Evolutionary conservation across 805 yeast genomes (phyloP).

Genomic region (Nakazawaea holstii): DNA sequence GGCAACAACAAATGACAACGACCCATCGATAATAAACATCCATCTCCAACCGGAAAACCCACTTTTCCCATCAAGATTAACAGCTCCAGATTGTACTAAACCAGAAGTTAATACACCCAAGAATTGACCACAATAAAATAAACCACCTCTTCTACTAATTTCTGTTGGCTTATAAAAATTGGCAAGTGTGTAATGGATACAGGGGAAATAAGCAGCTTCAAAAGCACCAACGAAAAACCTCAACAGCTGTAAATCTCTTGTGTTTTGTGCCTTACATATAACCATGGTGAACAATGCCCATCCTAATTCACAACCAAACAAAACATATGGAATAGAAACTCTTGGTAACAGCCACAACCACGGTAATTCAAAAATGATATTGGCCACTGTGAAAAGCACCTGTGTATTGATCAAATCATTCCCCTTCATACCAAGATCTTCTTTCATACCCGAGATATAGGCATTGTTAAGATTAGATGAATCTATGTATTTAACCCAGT

Average conservation of each 20-base stretch:
- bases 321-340: constrained; percentile 46
- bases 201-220: constrained; percentile 64
- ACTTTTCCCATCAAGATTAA: constrained; percentile 36
- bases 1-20: constrained; percentile 32
- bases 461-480: constrained; percentile 58
- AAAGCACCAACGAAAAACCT: constrained; percentile 66
- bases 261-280: constrained; percentile 42
- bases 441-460: constrained; percentile 58
- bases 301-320: constrained; percentile 52
- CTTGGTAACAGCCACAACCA: constrained; percentile 54
- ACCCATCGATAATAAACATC: constrained; percentile 49
- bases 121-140: constrained; percentile 60
- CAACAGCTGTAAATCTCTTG: constrained; percentile 50
- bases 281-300: constrained; percentile 67
- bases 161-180: constrained; percentile 54
- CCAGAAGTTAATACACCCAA: constrained; percentile 56
- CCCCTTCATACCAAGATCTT: constrained; percentile 50
- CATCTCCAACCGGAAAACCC: constrained; percentile 49
- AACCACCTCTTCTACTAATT: constrained; percentile 53
- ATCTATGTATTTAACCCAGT: constrained; percentile 68
- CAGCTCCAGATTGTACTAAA: constrained; percentile 41
- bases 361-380: constrained; percentile 57
- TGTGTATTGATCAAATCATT: constrained; percentile 61
- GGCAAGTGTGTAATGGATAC: constrained; percentile 53
- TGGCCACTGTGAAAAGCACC: constrained; percentile 54